Percentiles rank a stretch among this genome's conserved stretches.
Evolutionary conservation across 1,139 yeast species (phyloP).

Genomic region (Hyphopichia khmerensis): DNA sequence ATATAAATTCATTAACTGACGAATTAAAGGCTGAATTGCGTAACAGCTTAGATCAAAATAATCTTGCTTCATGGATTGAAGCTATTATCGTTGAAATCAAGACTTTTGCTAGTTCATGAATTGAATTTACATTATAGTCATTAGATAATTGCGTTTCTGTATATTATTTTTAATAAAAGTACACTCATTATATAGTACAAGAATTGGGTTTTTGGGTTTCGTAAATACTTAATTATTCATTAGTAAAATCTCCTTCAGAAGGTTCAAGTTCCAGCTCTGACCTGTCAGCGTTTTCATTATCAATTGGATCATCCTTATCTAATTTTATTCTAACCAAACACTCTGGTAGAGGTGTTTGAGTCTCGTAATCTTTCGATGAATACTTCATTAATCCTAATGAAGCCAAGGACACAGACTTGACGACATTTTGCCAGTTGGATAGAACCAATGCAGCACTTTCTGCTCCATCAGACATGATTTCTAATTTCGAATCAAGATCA

Average conservation of each 20-base stretch:
- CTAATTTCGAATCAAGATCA: constrained; percentile 47
- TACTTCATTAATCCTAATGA: constrained; percentile 56
- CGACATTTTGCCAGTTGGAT: constrained; percentile 70
- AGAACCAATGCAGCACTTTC: constrained; percentile 54
- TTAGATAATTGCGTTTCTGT: background rate
- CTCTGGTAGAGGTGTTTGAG: constrained; percentile 39
- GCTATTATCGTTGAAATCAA: constrained; percentile 3
- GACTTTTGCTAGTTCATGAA: background rate
- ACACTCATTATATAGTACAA: background rate
- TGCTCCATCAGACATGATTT: constrained; percentile 56
- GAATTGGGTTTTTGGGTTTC: background rate
- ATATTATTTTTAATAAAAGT: background rate
- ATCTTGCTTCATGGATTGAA: constrained; percentile 3
- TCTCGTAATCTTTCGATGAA: constrained; percentile 46
- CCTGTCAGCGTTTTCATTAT: background rate
- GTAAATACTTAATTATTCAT: background rate
- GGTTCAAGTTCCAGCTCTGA: background rate
- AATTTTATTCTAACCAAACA: constrained; percentile 66
- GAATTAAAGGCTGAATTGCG: background rate
- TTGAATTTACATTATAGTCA: background rate
- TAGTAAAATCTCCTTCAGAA: background rate
- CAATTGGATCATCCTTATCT: constrained; percentile 30
- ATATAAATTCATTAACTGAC: background rate
- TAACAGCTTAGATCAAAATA: background rate
- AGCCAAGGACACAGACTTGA: constrained; percentile 66